Evolutionary conservation across 2,329 filamentous ascomycete species (phyloP), one percentile per base, ranked within the genome.

Genomic region (Zasmidium cellare): DNA sequence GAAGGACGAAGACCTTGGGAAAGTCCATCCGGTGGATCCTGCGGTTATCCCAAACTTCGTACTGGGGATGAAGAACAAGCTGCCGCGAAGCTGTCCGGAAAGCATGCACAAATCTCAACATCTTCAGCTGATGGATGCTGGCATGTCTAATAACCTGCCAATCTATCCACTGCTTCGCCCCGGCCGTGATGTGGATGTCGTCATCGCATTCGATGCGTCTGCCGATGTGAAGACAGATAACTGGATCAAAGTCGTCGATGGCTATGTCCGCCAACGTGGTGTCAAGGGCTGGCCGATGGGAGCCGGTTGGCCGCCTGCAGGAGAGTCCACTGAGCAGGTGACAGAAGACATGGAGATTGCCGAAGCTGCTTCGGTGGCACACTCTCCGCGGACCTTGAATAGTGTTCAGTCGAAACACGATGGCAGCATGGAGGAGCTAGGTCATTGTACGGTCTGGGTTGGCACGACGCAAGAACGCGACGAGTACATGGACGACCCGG

Each of bases 111-210:
- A 84, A 18, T 82, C 81, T 14, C 81, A 87, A 46, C 88, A 96
- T 71, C 71, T 81, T 38, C 75, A 80, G 55, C 74, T 82, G 16
- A 97, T 97, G 92, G 94, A 99, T 73, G 92, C 94, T 1, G 94
- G 94, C 51, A 99, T 99, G 94, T 96, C 90, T 64, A 97, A 99
- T 72, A 99, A 99, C 70, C 80, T 99, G 9, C 94, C 94, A 1
- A 92, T 97, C 45, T 99, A 99, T 72, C 94, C 94, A 0, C 82
- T 97, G 2, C 85, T 99, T 18, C 87, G 94, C 11, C 91, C 91
- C 0, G 93, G 92, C 2, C 84, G 94, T 35, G 84, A 96, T 56
- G 88, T 99, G 5, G 94, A 99, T 67, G 83, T 99, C 46, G 79
- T 97, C 47, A 84, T 99, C 47, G 91, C 92, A 2, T 99, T 99